phyloP scores from a whole-genome alignment of 2,329 filamentous ascomycete genomes.

The Chaetothyriales sp. region DNA sequence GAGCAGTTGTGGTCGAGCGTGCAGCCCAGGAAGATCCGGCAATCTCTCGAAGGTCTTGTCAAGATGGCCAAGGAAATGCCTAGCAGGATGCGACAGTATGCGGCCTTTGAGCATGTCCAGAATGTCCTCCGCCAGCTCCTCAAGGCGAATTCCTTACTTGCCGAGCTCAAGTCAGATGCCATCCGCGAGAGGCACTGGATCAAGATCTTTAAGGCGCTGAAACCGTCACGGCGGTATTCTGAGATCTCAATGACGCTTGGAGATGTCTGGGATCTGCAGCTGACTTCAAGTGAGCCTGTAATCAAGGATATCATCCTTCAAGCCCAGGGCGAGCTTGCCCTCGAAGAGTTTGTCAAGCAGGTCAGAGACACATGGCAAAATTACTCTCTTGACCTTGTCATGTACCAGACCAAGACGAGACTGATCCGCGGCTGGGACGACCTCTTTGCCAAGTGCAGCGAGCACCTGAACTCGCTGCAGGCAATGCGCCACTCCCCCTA shows the following conservation, averaged over 20 bases:
- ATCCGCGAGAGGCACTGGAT: conserved; percentile 94
- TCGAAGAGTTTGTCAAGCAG: conserved; percentile 93
- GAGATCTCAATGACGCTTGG: conserved; percentile 91
- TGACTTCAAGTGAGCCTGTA: conserved; percentile 69
- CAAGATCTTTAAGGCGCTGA: conserved; percentile 93
- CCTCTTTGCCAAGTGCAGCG: conserved; percentile 93
- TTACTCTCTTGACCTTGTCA: conserved; percentile 84
- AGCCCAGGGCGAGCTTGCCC: conserved; percentile 92
- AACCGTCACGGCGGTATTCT: conserved; percentile 84
- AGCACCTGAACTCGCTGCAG: conserved; percentile 92
- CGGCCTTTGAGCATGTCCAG: conserved; percentile 98
- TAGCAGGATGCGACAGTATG: conserved; percentile 95
- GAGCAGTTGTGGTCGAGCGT: conserved; percentile 92
- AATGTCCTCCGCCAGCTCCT: conserved; percentile 73
- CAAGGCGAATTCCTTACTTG: conserved; percentile 77
- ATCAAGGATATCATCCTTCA: conserved; percentile 90
- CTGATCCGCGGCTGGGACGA: conserved; percentile 97
- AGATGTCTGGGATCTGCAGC: conserved; percentile 94
- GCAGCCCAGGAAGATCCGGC: conserved; percentile 80
- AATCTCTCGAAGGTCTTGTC: conserved; percentile 77
- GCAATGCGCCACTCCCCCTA: conserved; percentile 99
- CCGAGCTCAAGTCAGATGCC: conserved; percentile 88
- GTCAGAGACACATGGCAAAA: conserved; percentile 95
- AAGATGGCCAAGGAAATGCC: conserved; percentile 99
- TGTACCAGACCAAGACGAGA: conserved; percentile 95